Evolutionary conservation across 306 rosid species (phyloP), one percentile per base, ranked within the genome.

Genomic region (Benincasa hispida): DNA sequence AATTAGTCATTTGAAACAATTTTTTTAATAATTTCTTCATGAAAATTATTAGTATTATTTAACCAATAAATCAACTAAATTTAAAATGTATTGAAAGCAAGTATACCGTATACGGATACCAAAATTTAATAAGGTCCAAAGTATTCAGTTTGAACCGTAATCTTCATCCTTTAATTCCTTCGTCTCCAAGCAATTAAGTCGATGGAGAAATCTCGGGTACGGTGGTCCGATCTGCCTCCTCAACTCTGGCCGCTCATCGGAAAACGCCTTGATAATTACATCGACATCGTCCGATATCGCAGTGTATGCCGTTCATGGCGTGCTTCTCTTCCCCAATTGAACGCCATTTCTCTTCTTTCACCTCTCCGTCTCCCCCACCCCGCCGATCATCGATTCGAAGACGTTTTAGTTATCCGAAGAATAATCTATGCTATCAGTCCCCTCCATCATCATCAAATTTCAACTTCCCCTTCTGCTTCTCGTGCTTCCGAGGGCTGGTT

Each of bases 351-450:
- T 48, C 62, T 63, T 51, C 74, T 42, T 67, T 50, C 78, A 30
- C 82, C 83, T 78, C 77, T 74, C 22, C 9, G 7, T 17, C 55
- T 75, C 34, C 66, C 78, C 17, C 37, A 17, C 59, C 81, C 39
- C 15, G 0, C 3, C 59, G 10, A 2, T 41, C 51, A 10, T 1
- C 39, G 0, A 75, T 28, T 60, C 54, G 28, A 34, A 3, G 72
- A 25, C 13, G 10, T 5, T 18, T 51, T 75, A 37, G 67, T 82
- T 72, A 75, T 66, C 61, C 60, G 10, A 53, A 67, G 22, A 62
- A 75, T 76, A 21, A 17, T 82, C 69, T 69, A 50, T 51, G 75
- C 67, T 11, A 11, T 19, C 41, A 73, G 18, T 11, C 37, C 50
- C 27, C 42, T 28, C 12, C 41, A 3, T 14, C 54, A 48, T 15